These are phyloP conservation scores for Lecanoromycetidae sp. DNA, from an alignment of 2,329 filamentous ascomycete genomes.

Conservation along the genomic window DNA sequence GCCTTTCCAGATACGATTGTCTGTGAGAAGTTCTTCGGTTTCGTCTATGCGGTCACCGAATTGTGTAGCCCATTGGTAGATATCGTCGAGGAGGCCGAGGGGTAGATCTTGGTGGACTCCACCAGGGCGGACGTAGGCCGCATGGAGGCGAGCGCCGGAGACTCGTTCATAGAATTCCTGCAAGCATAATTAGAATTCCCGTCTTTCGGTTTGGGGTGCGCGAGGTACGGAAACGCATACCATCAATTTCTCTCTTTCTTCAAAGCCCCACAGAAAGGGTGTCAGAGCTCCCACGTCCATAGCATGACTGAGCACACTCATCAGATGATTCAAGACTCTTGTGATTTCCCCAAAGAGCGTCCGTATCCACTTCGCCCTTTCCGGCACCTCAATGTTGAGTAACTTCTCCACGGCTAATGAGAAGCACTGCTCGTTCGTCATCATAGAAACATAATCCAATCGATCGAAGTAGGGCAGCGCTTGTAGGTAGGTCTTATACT, in stretches of 20 bases:
- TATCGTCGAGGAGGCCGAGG: conserved; percentile 87
- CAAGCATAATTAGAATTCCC: conserved; percentile 14
- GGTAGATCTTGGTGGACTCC: conserved; percentile 95
- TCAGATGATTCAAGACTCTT: conserved; percentile 87
- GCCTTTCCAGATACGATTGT: conserved; percentile 98
- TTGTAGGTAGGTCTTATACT: conserved; percentile 99
- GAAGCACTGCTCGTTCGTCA: conserved; percentile 99
- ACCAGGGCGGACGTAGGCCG: conserved; percentile 90
- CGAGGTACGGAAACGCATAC: conserved; percentile 41
- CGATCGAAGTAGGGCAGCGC: conserved; percentile 97
- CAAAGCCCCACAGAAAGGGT: conserved; percentile 98
- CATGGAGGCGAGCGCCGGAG: conserved; percentile 91
- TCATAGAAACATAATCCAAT: conserved; percentile 98
- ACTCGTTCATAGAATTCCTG: conserved; percentile 99
- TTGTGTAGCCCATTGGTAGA: conserved; percentile 99
- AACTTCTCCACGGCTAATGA: conserved; percentile 94
- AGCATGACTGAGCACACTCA: conserved; percentile 93
- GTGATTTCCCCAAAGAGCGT: conserved; percentile 95
- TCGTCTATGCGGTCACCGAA: conserved; percentile 98
- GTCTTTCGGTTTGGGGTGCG: not conserved
- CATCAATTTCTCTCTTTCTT: conserved; percentile 99
- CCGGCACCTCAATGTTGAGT: conserved; percentile 89
- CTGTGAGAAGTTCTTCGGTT: conserved; percentile 94
- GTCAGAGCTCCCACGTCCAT: conserved; percentile 98
- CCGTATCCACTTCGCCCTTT: conserved; percentile 91